Percentiles rank a stretch among this genome's conserved stretches.
Evolutionary conservation across 2,329 filamentous ascomycete species (phyloP).

Genomic region (Scytalidium sp.): DNA sequence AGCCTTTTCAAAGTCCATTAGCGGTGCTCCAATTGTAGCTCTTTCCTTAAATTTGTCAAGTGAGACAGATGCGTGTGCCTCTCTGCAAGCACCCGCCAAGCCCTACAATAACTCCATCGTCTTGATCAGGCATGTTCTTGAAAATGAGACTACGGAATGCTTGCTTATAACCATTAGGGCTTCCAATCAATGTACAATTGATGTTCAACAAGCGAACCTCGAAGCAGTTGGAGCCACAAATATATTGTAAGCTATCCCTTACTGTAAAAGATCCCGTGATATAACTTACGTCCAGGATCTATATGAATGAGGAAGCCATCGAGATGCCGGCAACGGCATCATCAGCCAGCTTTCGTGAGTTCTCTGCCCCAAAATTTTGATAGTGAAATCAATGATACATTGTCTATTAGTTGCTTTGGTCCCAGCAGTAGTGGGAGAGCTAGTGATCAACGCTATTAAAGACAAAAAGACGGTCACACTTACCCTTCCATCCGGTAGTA

Average conservation of each 20-base stretch:
- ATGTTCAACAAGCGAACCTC: not conserved
- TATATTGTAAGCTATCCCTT: not conserved
- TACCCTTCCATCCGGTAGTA: not conserved
- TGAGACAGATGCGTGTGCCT: not conserved
- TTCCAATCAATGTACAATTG: not conserved
- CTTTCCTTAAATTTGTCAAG: not conserved
- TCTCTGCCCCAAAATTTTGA: not conserved
- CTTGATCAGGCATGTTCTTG: not conserved
- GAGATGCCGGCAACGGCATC: not conserved
- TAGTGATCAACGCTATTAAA: not conserved
- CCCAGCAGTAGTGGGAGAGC: not conserved
- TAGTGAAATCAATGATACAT: not conserved
- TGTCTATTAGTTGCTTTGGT: not conserved
- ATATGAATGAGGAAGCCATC: not conserved
- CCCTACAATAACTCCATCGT: not conserved
- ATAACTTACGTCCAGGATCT: not conserved
- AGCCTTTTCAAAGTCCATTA: not conserved
- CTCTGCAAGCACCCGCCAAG: not conserved
- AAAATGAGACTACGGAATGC: not conserved
- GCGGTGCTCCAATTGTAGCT: not conserved
- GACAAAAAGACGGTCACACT: not conserved
- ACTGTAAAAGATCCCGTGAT: too few relatives aligned
- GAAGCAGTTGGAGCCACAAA: not conserved
- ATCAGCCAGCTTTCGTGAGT: not conserved
- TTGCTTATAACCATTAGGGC: not conserved